These are phyloP conservation scores for Pleurotus platypus DNA, from an alignment of 768 basidiomycete genomes.

Conservation along the genomic window DNA sequence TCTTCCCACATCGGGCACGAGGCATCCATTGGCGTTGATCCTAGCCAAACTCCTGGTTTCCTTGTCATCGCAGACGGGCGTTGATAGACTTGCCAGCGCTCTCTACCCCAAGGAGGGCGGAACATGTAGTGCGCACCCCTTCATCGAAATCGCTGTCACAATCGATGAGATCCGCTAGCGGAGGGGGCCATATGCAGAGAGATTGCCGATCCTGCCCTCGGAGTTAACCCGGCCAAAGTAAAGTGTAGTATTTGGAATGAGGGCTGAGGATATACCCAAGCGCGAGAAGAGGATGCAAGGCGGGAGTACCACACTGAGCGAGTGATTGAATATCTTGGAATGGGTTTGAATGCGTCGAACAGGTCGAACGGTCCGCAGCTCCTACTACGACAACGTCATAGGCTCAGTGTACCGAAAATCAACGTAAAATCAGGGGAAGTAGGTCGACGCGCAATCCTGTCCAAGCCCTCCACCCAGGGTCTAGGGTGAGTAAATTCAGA, in stretches of 20 bases:
- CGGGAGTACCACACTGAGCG: background rate
- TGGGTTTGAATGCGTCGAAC: background rate
- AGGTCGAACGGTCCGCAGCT: too few relatives aligned
- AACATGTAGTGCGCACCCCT: too few relatives aligned
- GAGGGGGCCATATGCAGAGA: background rate
- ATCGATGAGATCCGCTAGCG: background rate
- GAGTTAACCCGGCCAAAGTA: background rate
- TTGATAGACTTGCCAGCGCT: background rate
- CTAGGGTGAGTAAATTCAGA: background rate
- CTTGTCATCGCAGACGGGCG: background rate
- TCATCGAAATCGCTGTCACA: too few relatives aligned
- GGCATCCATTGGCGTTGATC: background rate
- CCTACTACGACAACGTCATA: too few relatives aligned
- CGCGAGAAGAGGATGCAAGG: background rate
- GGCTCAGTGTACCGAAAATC: too few relatives aligned
- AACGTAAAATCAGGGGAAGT: too few relatives aligned
- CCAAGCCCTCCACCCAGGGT: background rate
- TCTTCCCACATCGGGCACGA: constrained; percentile 3
- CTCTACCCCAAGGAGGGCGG: background rate
- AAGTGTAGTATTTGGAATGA: background rate
- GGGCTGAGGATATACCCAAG: background rate
- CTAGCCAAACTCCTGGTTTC: background rate
- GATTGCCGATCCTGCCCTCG: background rate
- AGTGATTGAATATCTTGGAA: background rate
- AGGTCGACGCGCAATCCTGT: too few relatives aligned